Base-by-base conservation (phyloP, 257 asterid genomes). In the Gynochthodes officinalis region DNA sequence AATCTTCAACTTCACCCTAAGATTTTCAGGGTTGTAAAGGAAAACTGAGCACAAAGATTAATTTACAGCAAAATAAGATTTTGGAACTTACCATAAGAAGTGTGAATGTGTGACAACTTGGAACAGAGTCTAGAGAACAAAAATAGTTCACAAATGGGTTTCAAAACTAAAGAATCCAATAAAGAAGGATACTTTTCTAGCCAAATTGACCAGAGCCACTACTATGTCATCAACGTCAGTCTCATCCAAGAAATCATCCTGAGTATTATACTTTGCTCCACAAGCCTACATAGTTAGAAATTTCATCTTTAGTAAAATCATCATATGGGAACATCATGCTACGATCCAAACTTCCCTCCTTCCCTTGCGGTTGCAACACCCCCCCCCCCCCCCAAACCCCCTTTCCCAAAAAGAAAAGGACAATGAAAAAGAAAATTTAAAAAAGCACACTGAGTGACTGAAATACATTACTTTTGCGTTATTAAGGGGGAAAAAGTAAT, bases 1-100 rank as follows among this genome's bases (percentile, higher is more conserved):
- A 90, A 82, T 95, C 99, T 85, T 95, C 99, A 79, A 89, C 84
- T 71, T 89, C 96, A 71, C 98, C 97, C 98, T 95, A 79, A 43
- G 64, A 70, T 61, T 69, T 73, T 69, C 66, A 69, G 73, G 64
- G 57, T 48, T 77, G 90, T 87, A 76, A 81, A 86, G 92, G 52
- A 76, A 86, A 85, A 80, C 59, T 67, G 57, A 13, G 50, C 50
- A 14, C 13, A 16, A 53, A 52, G 48, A 27, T 58, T 61, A 48
- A 40, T 67, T 55, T 50, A 66, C 18, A 25, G 40, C 11, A 15
- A 2, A 35, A 53, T 44, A 28, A 15, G 32, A 54, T 14, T 39
- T 44, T n/a, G 4, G 28, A 43, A 6, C 9, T 63, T 18, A 44
- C 30, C 18, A 40, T 23, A 53, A 65, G 33, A 53, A 30, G 40